Percentiles rank a stretch among this genome's conserved stretches.
Conservation (phyloP, 352 stramenopile species). For the Pythium phragmitis region DNA sequence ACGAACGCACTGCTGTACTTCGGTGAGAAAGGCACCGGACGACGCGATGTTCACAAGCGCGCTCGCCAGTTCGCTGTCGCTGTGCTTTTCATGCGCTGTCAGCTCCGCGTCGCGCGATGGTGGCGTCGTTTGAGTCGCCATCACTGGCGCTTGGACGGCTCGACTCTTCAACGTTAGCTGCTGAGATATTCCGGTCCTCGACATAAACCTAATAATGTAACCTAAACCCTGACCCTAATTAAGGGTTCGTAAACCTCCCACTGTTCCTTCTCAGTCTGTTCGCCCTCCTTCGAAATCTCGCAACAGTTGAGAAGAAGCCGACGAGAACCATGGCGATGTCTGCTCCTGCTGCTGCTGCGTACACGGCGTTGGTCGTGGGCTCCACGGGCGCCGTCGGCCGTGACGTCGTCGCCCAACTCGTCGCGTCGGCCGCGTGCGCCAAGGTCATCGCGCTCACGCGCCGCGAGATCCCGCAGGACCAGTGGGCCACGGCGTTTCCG, state of each 20-base stretch:
- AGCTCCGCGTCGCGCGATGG: background rate
- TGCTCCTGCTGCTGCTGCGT: slow-evolving; percentile 17
- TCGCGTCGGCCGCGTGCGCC: slow-evolving; percentile 47
- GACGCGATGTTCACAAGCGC: background rate
- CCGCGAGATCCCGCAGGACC: slow-evolving; percentile 45
- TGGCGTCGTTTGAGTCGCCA: background rate
- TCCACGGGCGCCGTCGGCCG: slow-evolving; percentile 71
- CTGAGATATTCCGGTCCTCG: no score
- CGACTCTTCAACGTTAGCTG: no score
- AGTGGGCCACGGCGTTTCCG: slow-evolving; percentile 47
- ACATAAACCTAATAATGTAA: background rate
- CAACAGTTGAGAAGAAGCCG: background rate
- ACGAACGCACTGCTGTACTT: slow-evolving; percentile 16
- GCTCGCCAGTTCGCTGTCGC: slow-evolving; percentile 1
- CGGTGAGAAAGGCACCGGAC: slow-evolving; percentile 24
- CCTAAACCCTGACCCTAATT: background rate
- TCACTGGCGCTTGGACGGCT: background rate
- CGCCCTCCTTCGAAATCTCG: background rate
- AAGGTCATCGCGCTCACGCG: slow-evolving; percentile 63
- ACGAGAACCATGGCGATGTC: background rate
- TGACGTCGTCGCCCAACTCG: slow-evolving; percentile 68
- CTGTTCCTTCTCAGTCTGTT: background rate
- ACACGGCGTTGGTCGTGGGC: slow-evolving; percentile 71
- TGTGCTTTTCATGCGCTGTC: background rate
- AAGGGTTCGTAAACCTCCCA: background rate